Percentiles rank a stretch among this genome's conserved stretches.
These are phyloP conservation scores for Exsudoporus frostii DNA, from an alignment of 768 basidiomycete species.

Conservation along the genomic window DNA sequence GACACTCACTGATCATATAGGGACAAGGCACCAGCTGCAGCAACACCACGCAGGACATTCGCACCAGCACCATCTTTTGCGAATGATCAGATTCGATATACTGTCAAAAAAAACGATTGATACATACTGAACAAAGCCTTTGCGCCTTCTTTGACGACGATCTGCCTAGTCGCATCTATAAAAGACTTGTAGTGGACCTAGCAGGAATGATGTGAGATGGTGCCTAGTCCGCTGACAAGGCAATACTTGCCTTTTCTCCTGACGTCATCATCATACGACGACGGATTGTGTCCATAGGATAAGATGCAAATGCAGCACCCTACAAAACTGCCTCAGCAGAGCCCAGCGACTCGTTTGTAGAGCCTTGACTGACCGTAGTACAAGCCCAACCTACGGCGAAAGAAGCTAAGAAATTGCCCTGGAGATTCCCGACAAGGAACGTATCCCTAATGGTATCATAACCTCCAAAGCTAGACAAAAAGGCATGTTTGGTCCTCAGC, in stretches of 20 bases:
- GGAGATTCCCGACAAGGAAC: constrained; percentile 36
- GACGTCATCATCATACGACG: constrained; percentile 50
- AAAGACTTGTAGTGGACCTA: constrained; percentile 40
- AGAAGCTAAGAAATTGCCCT: constrained; percentile 40
- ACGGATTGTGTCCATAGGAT: constrained; percentile 44
- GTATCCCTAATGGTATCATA: constrained; percentile 41
- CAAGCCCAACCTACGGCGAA: constrained; percentile 41
- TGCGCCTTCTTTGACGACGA: constrained; percentile 39
- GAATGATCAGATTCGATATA: neutral
- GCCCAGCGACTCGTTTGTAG: neutral
- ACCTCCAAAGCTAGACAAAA: constrained; percentile 36
- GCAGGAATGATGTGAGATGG: neutral
- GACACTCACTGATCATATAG: constrained; percentile 53
- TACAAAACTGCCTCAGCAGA: constrained; percentile 9
- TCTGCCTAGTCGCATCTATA: constrained; percentile 39
- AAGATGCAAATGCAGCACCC: constrained; percentile 39
- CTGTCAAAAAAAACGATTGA: neutral
- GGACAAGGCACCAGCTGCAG: constrained; percentile 51
- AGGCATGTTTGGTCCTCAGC: neutral
- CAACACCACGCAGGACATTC: constrained; percentile 53
- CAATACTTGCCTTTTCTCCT: constrained; percentile 29
- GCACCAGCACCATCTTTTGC: constrained; percentile 57
- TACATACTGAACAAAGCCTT: constrained; percentile 37
- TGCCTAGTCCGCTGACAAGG: neutral
- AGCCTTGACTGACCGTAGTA: constrained; percentile 34